Evolutionary conservation across 257 asterid genomes (phyloP).

Genomic region (Nicotiana undulata): DNA sequence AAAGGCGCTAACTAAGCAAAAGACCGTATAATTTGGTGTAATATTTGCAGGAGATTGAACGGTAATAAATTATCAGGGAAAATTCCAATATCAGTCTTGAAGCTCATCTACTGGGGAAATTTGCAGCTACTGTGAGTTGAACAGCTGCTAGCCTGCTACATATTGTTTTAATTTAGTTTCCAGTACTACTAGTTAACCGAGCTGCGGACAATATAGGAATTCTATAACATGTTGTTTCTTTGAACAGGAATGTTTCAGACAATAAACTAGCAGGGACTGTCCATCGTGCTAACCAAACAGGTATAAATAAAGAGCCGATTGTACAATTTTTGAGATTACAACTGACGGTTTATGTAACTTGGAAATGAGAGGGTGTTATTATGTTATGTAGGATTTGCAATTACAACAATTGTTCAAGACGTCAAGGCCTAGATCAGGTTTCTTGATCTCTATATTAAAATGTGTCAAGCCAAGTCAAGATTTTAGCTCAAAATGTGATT

Average conservation of each 20-base stretch:
- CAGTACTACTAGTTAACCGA: not conserved
- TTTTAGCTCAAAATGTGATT: not conserved
- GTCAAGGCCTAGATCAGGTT: constrained; percentile 18
- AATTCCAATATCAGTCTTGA: constrained; percentile 19
- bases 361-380: not conserved
- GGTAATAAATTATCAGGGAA: constrained; percentile 28
- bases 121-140: constrained; percentile 26
- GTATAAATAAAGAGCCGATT: not conserved
- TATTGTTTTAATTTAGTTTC: not conserved
- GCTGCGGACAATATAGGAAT: not conserved
- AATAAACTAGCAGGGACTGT: constrained; percentile 30
- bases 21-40: not conserved
- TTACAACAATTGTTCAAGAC: constrained; percentile 30
- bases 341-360: not conserved
- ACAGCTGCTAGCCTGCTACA: not conserved
- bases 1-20: not conserved
- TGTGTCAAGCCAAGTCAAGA: not conserved
- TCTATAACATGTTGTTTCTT: not conserved
- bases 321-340: not conserved
- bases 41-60: constrained; percentile 23
- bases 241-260: constrained; percentile 30
- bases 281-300: not conserved
- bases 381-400: constrained; percentile 17
- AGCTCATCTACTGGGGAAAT: constrained; percentile 22
- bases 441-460: not conserved